A percentile compares a stretch with the other conserved stretches of the same genome.
Evolutionary conservation across 305 asterid genomes (phyloP).

Genomic region (Fraxinus latifolia): DNA sequence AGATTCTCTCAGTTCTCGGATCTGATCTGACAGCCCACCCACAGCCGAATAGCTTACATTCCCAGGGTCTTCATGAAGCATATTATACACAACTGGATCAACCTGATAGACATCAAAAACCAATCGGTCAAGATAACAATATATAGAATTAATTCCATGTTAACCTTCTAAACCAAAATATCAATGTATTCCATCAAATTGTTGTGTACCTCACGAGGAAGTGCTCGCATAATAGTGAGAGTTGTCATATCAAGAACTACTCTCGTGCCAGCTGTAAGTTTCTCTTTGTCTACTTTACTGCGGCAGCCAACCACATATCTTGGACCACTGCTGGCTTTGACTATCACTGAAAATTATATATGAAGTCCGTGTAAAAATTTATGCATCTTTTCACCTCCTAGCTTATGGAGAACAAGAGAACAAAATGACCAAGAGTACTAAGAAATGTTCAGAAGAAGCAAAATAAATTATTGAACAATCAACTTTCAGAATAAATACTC

Average conservation of each 20-base stretch:
- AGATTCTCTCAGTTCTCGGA: constrained; percentile 91
- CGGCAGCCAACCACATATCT: constrained; percentile 98
- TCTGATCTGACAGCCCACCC: constrained; percentile 95
- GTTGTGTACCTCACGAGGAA: constrained; percentile 82
- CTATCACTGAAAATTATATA: constrained; percentile 60
- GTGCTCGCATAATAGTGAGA: constrained; percentile 94
- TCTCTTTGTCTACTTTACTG: constrained; percentile 90
- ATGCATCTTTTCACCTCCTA: not conserved
- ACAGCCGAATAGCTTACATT: constrained; percentile 95
- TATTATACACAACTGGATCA: constrained; percentile 90
- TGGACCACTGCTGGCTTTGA: constrained; percentile 97
- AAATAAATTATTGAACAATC: not conserved
- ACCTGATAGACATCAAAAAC: constrained; percentile 43
- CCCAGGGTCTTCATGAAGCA: constrained; percentile 98
- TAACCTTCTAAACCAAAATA: constrained; percentile 12
- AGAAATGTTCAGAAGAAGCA: not conserved
- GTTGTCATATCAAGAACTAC: constrained; percentile 98
- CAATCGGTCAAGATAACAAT: not conserved
- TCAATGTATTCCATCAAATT: constrained; percentile 3
- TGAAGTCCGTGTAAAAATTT: constrained; percentile 1
- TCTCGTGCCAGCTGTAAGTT: constrained; percentile 78
- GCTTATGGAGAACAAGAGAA: constrained; percentile 16
- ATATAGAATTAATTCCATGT: not conserved
- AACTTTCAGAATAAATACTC: not conserved
- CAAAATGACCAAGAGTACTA: not conserved